phyloP scores from a whole-genome alignment of 345 rosid genomes.

The Euphorbia pulcherrima region DNA sequence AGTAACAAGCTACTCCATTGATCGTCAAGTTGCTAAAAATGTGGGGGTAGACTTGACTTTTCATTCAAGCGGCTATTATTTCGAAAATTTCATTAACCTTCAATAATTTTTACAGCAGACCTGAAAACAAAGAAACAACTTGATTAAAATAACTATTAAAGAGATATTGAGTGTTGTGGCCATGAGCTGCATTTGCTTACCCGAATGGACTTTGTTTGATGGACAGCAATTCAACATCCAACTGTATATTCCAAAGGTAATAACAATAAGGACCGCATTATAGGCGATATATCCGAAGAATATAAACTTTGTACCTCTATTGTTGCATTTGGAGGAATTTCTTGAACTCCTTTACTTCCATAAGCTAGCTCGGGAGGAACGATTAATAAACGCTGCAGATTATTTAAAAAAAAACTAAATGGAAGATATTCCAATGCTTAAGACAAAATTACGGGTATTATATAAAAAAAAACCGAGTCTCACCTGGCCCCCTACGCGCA shows the following conservation, averaged over 20 bases:
- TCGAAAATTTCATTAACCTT: conserved; percentile 50
- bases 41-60: too few relatives aligned
- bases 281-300: too few relatives aligned
- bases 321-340: conserved; percentile 95
- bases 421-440: background rate
- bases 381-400: conserved; percentile 61
- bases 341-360: conserved; percentile 93
- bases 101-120: conserved; percentile 72
- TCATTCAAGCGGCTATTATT: too few relatives aligned
- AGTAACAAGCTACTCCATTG: background rate
- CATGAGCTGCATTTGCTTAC: conserved; percentile 33
- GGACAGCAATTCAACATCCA: conserved; percentile 78
- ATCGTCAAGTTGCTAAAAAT: background rate
- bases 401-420: background rate
- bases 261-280: background rate
- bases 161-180: background rate
- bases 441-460: background rate
- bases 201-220: conserved; percentile 92
- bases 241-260: conserved; percentile 38
- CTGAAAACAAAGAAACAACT: conserved; percentile 35
- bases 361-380: conserved; percentile 94
- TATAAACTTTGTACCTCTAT: conserved; percentile 57
- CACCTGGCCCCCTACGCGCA: conserved; percentile 96
- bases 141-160: background rate
- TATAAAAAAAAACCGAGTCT: conserved; percentile 15